phyloP scores from a whole-genome alignment of 2,329 filamentous ascomycete genomes.

The Capronia epimyces region DNA sequence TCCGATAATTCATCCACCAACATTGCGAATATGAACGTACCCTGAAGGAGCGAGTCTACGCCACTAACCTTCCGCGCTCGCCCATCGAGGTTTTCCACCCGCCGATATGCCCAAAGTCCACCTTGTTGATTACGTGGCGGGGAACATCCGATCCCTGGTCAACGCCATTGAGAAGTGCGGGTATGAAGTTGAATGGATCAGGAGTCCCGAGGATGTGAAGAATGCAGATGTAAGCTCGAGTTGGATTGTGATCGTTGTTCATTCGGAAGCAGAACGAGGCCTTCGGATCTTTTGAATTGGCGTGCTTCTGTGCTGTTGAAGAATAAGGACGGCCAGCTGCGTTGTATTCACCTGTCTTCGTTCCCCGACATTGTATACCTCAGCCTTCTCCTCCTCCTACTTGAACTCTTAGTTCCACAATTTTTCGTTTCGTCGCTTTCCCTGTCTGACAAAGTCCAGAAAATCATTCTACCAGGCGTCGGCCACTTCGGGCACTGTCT shows the following conservation, averaged over 20 bases:
- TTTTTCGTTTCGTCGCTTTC: neutral
- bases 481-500: conserved; percentile 97
- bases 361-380: neutral
- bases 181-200: conserved; percentile 89
- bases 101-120: conserved; percentile 40
- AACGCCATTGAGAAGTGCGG: conserved; percentile 97
- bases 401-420: neutral
- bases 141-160: conserved; percentile 86
- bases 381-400: neutral
- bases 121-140: conserved; percentile 79
- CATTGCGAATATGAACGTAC: neutral
- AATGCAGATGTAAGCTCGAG: conserved; percentile 66
- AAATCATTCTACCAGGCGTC: conserved; percentile 90
- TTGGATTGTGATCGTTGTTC: neutral
- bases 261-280: neutral
- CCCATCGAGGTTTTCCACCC: neutral
- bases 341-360: no score
- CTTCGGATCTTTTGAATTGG: neutral
- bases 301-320: neutral
- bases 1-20: neutral
- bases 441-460: conserved; percentile 48
- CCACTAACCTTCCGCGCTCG: neutral
- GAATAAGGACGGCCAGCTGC: no score
- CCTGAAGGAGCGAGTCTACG: neutral
- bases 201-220: conserved; percentile 72